Evolutionary conservation across 2,329 filamentous ascomycete genomes (phyloP).

Genomic region (Mycosphaerelloides madeirae): DNA sequence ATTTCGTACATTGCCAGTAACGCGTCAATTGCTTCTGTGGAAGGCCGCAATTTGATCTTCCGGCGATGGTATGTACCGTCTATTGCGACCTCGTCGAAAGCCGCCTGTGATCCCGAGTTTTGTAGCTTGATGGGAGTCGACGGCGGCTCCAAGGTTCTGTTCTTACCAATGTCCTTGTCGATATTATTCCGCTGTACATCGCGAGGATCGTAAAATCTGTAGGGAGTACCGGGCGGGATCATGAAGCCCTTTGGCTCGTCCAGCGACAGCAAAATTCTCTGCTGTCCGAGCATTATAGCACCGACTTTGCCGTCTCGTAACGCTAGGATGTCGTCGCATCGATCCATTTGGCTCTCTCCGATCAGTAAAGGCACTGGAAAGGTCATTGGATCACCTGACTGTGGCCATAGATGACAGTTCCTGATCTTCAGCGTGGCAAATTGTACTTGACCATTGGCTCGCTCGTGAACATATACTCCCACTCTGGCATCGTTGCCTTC

Average conservation of each 20-base stretch:
- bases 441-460: slow-evolving; percentile 16
- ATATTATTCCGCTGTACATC: background rate
- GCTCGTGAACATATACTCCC: slow-evolving; percentile 28
- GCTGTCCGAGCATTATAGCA: slow-evolving; percentile 21
- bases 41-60: slow-evolving; percentile 25
- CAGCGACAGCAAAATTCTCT: slow-evolving; percentile 23
- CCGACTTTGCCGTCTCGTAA: slow-evolving; percentile 14
- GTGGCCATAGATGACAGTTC: slow-evolving; percentile 25
- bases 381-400: slow-evolving; percentile 9
- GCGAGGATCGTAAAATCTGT: slow-evolving; percentile 21
- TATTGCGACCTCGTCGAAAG: slow-evolving; percentile 24
- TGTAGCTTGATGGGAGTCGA: slow-evolving; percentile 8
- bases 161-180: slow-evolving; percentile 25
- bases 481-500: slow-evolving; percentile 18
- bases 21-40: slow-evolving; percentile 15
- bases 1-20: slow-evolving; percentile 27
- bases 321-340: slow-evolving; percentile 23
- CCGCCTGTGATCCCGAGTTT: slow-evolving; percentile 18
- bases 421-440: slow-evolving; percentile 24
- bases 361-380: slow-evolving; percentile 23
- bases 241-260: slow-evolving; percentile 19
- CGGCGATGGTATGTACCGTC: slow-evolving; percentile 27
- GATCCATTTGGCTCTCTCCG: slow-evolving; percentile 13
- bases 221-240: slow-evolving; percentile 18
- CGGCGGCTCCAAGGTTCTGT: slow-evolving; percentile 21